phyloP scores from a whole-genome alignment of 257 asterid species.

The Agastache rugosa region DNA sequence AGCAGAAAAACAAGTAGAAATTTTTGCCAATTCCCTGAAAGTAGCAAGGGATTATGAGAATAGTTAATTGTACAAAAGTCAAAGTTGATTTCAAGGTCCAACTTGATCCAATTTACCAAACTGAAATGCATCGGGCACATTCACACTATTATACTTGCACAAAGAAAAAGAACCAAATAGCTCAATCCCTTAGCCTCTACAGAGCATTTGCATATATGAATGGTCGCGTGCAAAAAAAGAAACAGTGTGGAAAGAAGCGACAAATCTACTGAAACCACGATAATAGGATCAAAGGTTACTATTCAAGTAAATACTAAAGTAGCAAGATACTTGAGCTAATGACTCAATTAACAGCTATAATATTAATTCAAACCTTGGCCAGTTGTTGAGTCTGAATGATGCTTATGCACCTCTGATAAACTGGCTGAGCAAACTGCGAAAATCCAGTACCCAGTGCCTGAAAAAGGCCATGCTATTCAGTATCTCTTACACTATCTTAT shows the following conservation, averaged over 20 bases:
- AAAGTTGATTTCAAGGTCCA: background rate
- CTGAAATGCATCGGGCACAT: slow-evolving; percentile 22
- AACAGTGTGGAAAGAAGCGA: background rate
- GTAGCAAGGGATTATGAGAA: background rate
- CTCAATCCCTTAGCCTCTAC: slow-evolving; percentile 1
- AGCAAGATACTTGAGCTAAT: slow-evolving; percentile 19
- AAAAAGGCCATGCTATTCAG: slow-evolving; percentile 35
- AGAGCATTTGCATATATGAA: background rate
- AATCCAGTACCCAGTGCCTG: slow-evolving; percentile 96
- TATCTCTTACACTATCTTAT: slow-evolving; percentile 1
- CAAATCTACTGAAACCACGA: background rate
- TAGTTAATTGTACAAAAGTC: background rate
- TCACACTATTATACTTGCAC: background rate
- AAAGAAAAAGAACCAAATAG: slow-evolving; percentile 13
- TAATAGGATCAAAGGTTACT: slow-evolving; percentile 3
- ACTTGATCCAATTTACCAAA: background rate
- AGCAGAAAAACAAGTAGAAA: background rate
- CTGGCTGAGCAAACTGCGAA: slow-evolving; percentile 90
- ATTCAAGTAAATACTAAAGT: slow-evolving; percentile 4
- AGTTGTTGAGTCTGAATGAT: slow-evolving; percentile 88
- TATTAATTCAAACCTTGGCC: slow-evolving; percentile 76
- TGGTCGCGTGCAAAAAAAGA: background rate
- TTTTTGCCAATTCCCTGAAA: slow-evolving; percentile 5
- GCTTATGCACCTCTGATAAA: slow-evolving; percentile 92
- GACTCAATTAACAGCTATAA: slow-evolving; percentile 28